Percentiles rank a stretch among this genome's conserved stretches.
These are phyloP conservation scores for Penicillium argentinense DNA, from an alignment of 495 filamentous ascomycete species.

Conservation along the genomic window DNA sequence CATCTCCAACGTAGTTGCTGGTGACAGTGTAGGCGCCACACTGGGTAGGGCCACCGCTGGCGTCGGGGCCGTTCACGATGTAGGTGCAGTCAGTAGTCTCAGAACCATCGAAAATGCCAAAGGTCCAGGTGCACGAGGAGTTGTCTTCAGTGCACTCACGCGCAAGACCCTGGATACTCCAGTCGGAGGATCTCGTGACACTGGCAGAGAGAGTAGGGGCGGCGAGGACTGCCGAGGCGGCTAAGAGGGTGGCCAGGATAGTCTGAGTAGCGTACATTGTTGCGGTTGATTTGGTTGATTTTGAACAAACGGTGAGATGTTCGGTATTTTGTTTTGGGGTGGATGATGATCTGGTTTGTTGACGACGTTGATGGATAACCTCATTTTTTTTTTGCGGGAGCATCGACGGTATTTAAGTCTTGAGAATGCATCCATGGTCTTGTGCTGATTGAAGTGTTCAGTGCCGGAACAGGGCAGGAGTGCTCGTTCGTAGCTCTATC, in stretches of 20 bases:
- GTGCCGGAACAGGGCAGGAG: too few relatives aligned
- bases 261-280: not conserved
- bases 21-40: not conserved
- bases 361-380: not conserved
- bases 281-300: not conserved
- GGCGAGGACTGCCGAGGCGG: not conserved
- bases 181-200: not conserved
- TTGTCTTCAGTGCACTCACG: constrained; percentile 1
- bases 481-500: too few relatives aligned
- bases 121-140: constrained; percentile 3
- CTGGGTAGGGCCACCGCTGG: not conserved
- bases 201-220: constrained; percentile 3
- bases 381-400: not conserved
- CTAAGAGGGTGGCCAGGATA: not conserved
- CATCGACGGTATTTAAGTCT: constrained; percentile 1
- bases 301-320: too few relatives aligned
- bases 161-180: not conserved
- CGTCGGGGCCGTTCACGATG: constrained; percentile 1
- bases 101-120: constrained; percentile 1
- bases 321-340: not conserved
- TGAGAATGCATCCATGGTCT: not conserved
- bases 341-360: not conserved
- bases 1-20: not conserved
- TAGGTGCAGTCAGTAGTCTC: constrained; percentile 1
- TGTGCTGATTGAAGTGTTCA: too few relatives aligned